Percentiles rank a stretch among this genome's conserved stretches.
Conservation (phyloP, 2,329 filamentous ascomycete species). For the Berkeleyomyces rouxiae region DNA sequence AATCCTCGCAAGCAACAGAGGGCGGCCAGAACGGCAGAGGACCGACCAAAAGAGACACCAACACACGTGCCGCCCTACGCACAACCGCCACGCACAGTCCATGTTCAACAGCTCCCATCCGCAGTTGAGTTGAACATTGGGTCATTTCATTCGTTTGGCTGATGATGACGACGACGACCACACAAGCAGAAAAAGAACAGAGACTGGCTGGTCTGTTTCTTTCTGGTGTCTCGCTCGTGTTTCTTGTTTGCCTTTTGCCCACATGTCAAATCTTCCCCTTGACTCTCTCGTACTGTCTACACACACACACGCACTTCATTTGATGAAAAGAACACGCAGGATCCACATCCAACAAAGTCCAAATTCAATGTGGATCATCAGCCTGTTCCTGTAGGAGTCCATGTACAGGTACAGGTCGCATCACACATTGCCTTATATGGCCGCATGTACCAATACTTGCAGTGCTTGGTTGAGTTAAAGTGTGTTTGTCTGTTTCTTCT, state of each 20-base stretch:
- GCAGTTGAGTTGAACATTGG: too few species aligned
- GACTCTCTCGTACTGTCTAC: background rate
- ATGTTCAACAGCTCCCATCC: background rate
- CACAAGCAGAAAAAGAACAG: too few species aligned
- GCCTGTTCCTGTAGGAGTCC: background rate
- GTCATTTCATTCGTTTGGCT: too few species aligned
- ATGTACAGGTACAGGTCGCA: too few species aligned
- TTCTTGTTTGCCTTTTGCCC: too few species aligned
- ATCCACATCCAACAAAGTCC: background rate
- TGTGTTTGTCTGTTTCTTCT: background rate
- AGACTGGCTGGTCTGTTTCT: too few species aligned
- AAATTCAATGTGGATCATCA: background rate
- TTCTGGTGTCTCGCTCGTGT: too few species aligned
- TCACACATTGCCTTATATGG: too few species aligned
- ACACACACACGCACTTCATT: background rate
- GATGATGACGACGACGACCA: too few species aligned
- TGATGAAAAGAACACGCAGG: background rate
- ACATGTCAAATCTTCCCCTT: too few species aligned
- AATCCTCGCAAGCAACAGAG: background rate
- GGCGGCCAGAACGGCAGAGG: too few species aligned
- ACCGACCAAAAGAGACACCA: background rate
- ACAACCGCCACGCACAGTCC: background rate
- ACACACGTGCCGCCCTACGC: background rate
- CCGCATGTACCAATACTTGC: too few species aligned
- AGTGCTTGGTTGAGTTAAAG: background rate